These are phyloP conservation scores for Suillus variegatus DNA, from an alignment of 768 basidiomycete species.

Conservation along the genomic window DNA sequence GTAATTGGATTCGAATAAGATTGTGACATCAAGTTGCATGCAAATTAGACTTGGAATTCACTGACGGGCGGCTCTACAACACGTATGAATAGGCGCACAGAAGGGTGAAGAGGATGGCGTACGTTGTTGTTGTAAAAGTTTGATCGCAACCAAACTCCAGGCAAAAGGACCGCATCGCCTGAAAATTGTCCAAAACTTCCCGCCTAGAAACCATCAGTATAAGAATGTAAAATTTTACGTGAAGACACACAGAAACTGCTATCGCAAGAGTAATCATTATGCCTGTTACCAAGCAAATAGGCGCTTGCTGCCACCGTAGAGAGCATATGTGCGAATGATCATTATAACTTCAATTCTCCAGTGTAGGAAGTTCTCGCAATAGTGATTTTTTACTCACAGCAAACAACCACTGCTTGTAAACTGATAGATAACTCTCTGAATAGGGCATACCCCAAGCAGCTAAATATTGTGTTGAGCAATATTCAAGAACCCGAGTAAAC, in stretches of 20 bases:
- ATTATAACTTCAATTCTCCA: conserved; percentile 39
- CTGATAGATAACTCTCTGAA: background rate
- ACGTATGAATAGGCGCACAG: conserved; percentile 26
- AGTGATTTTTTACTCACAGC: background rate
- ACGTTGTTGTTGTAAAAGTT: conserved; percentile 8
- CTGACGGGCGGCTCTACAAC: background rate
- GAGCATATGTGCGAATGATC: conserved; percentile 49
- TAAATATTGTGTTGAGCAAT: background rate
- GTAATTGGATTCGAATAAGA: background rate
- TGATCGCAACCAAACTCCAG: conserved; percentile 29
- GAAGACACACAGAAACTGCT: conserved; percentile 37
- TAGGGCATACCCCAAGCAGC: background rate
- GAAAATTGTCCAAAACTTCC: conserved; percentile 45
- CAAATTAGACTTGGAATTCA: background rate
- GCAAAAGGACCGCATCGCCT: conserved; percentile 36
- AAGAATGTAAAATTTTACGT: background rate
- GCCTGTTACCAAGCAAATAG: conserved; percentile 39
- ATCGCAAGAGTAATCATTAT: conserved; percentile 32
- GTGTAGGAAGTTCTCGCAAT: background rate
- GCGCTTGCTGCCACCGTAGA: conserved; percentile 44
- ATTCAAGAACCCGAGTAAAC: background rate
- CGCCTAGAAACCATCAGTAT: background rate
- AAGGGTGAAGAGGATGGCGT: conserved; percentile 33
- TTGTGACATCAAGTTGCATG: background rate
- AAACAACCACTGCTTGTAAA: background rate